Percentiles rank a stretch among this genome's conserved stretches.
phyloP scores from a whole-genome alignment of 257 asterid species.

The Plectranthus barbatus region DNA sequence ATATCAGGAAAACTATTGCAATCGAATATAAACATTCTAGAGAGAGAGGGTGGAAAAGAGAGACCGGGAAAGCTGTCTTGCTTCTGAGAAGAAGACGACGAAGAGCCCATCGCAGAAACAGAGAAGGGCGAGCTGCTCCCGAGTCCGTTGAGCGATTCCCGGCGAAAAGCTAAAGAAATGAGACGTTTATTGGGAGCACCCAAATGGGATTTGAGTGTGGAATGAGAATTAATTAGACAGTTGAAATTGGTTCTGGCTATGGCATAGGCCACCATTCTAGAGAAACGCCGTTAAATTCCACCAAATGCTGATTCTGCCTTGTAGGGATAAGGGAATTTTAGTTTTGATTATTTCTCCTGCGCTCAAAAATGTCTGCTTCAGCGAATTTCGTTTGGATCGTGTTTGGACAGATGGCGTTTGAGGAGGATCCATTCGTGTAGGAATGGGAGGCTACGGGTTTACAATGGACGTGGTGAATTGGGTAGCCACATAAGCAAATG shows the following conservation, averaged over 20 bases:
- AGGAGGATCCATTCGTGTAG: too few relatives aligned
- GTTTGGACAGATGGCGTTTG: too few relatives aligned
- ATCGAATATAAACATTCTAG: not conserved
- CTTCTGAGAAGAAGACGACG: conserved; percentile 62
- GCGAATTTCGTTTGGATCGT: too few relatives aligned
- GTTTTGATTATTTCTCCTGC: too few relatives aligned
- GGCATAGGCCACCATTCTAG: conserved; percentile 39
- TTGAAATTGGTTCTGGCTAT: conserved; percentile 18
- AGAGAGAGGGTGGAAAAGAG: not conserved
- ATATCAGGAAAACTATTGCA: not conserved
- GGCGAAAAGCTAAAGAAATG: conserved; percentile 21
- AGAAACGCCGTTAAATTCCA: too few relatives aligned
- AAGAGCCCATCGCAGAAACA: conserved; percentile 76
- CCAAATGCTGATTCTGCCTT: not conserved
- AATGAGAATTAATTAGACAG: conserved; percentile 12
- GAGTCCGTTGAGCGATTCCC: not conserved
- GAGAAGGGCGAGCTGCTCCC: conserved; percentile 11
- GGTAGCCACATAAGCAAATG: too few relatives aligned
- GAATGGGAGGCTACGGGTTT: too few relatives aligned
- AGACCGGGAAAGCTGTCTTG: conserved; percentile 61
- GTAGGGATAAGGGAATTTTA: too few relatives aligned
- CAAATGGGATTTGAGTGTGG: conserved; percentile 31
- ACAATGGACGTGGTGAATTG: too few relatives aligned
- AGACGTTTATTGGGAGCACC: conserved; percentile 4
- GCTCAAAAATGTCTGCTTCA: too few relatives aligned